A percentile compares a stretch with the other conserved stretches of the same genome.
Conservation (phyloP, 305 asterid genomes). For the Lippia alba region DNA sequence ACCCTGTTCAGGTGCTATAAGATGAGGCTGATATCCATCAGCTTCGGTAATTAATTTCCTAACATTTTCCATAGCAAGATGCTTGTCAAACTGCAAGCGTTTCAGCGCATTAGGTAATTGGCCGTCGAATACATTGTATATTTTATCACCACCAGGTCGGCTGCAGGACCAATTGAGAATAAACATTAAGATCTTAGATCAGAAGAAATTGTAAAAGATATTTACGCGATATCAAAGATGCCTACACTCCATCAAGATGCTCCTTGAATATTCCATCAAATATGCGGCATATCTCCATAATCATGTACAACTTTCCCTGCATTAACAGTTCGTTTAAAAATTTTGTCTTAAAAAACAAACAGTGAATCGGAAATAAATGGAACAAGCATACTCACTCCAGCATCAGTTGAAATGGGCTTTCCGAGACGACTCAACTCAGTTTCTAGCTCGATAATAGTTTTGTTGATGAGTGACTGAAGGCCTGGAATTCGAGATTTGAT, state of each 20-base stretch:
- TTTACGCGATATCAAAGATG: conserved; percentile 19
- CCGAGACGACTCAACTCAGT: conserved; percentile 91
- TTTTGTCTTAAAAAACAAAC: background rate
- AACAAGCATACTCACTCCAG: conserved; percentile 74
- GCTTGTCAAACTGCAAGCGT: conserved; percentile 96
- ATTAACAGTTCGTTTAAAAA: conserved; percentile 13
- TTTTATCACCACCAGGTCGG: conserved; percentile 98
- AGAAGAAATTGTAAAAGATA: background rate
- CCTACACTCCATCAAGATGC: conserved; percentile 83
- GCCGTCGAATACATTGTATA: conserved; percentile 82
- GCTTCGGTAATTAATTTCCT: conserved; percentile 94
- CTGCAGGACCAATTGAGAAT: conserved; percentile 51
- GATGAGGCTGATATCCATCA: conserved; percentile 99
- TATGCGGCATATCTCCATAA: conserved; percentile 79
- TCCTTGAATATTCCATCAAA: conserved; percentile 79
- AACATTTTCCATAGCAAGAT: conserved; percentile 94
- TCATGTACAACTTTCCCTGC: conserved; percentile 88
- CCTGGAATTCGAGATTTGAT: conserved; percentile 98
- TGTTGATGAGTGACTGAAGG: conserved; percentile 95
- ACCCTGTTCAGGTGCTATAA: conserved; percentile 99
- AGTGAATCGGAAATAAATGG: conserved; percentile 13
- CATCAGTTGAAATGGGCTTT: conserved; percentile 94
- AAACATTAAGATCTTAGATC: conserved; percentile 14
- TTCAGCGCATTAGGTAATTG: conserved; percentile 94
- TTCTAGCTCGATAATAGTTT: conserved; percentile 88